Base-by-base conservation (phyloP, 2,329 filamentous ascomycete genomes). In the Penicillium janthinellum region DNA sequence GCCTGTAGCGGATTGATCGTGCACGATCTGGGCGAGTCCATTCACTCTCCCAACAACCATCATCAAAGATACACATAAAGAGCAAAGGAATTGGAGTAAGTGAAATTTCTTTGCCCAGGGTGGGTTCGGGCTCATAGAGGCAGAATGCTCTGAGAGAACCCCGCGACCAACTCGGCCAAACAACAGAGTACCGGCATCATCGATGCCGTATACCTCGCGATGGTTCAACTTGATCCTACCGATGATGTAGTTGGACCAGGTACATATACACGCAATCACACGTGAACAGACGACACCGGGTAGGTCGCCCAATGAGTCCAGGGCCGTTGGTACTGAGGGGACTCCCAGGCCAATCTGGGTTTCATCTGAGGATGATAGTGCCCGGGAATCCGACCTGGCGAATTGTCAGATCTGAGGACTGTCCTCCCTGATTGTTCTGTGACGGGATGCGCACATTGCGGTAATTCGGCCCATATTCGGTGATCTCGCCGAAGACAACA, bases 191-290 rank as follows among this genome's bases (percentile, higher is more conserved):
- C 41, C 41, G 20, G 44, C 44, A 47, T 47, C 44, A n/a, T 47
- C 84, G 74, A 86, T 84, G 39, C 81, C 82, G 65, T 86, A 85
- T 4, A 86, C 82, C 59, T 84, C 77, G 0, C 80, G 80, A 64
- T 86, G 83, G 5, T 75, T 73, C 35, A 84, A 63, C 65, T 86
- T 86, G 73, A 86, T 86, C 22, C 47, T 44, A 8, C 68, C 82
- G 14, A 84, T 73, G 37, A 82, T 77, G 62, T 80, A 82, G 56
- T 76, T 72, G 2, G 79, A 81, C 81, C 81, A 84, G 3, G 78
- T 80, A 14, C 44, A 47, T 15, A 47, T 47, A 15, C 44, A 47
- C 14, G 25, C 28, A 47, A 47, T 47, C 10, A 31, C 25, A 11
- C 44, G 28, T 47, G 31, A 14, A 3, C 44, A 47, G 15, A 47